A percentile compares a stretch with the other conserved stretches of the same genome.
phyloP scores from a whole-genome alignment of 192 early-diverging fungal genomes.

The Spizellomyces punctatus region DNA sequence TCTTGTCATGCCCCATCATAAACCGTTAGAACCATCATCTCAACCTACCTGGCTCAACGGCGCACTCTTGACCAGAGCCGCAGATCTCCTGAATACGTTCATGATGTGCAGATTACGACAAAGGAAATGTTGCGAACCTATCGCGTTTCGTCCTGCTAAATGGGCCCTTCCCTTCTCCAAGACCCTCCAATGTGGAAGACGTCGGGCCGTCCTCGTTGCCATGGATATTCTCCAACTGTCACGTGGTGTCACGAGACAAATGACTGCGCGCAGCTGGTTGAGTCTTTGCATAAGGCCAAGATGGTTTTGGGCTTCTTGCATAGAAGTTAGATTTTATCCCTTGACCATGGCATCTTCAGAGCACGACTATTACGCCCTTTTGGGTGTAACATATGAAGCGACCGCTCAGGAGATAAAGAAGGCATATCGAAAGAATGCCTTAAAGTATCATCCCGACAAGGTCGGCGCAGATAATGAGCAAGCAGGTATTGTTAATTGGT shows the following conservation, averaged over 20 bases:
- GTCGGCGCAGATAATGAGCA: conserved; percentile 34
- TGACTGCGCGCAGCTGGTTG: background rate
- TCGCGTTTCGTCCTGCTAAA: too few species aligned
- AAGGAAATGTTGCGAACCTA: too few species aligned
- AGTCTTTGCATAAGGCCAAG: background rate
- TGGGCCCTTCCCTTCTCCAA: background rate
- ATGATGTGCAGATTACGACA: background rate
- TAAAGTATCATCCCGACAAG: conserved; percentile 85
- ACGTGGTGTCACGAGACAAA: background rate
- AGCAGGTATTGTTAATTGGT: conserved; percentile 21
- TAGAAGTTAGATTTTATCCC: background rate
- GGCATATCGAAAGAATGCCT: conserved; percentile 64
- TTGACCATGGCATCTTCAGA: conserved; percentile 23
- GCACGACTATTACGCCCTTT: conserved; percentile 92
- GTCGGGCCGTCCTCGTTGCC: background rate
- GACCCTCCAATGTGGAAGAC: background rate
- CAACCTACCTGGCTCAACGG: too few species aligned
- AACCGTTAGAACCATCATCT: too few species aligned
- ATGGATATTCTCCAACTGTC: background rate
- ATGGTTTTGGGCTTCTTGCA: background rate
- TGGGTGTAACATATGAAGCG: conserved; percentile 75
- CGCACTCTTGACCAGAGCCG: background rate
- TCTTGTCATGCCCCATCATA: too few species aligned
- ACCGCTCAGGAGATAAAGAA: conserved; percentile 65
- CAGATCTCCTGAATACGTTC: conserved; percentile 3